Conservation (phyloP, 2,329 filamentous ascomycete genomes). For the Septoria linicola region DNA sequence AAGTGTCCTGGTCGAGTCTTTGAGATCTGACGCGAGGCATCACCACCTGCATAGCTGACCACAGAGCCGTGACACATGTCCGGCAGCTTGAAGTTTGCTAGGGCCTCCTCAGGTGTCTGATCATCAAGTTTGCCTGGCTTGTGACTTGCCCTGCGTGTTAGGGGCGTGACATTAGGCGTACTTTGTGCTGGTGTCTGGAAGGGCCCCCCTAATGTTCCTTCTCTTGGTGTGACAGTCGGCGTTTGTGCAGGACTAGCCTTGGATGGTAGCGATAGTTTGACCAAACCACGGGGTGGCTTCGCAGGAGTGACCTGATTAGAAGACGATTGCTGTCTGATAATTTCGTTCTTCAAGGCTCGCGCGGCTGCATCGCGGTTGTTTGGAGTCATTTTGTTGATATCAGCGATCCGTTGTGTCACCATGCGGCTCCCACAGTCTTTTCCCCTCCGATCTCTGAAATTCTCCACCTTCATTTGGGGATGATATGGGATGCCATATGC, state of each 20-base stretch:
- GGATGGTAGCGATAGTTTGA: too few species aligned
- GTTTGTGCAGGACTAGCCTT: too few species aligned
- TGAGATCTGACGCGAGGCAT: conserved; percentile 41
- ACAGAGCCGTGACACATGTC: conserved; percentile 26
- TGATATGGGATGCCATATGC: conserved; percentile 4
- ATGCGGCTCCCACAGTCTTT: not conserved
- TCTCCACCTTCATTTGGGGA: conserved; percentile 2
- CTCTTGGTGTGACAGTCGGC: too few species aligned
- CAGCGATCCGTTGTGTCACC: conserved; percentile 8
- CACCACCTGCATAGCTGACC: conserved; percentile 29
- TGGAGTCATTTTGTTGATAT: conserved; percentile 7
- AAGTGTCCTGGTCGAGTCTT: conserved; percentile 44
- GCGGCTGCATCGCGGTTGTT: conserved; percentile 3
- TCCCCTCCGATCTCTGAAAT: conserved; percentile 3
- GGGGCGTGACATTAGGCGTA: not conserved
- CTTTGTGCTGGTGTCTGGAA: not conserved
- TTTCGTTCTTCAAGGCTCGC: not conserved
- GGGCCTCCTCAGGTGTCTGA: conserved; percentile 12
- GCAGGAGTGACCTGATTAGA: not conserved
- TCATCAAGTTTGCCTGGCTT: conserved; percentile 6
- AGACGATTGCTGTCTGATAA: not conserved
- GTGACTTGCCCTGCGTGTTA: not conserved
- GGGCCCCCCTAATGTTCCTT: too few species aligned
- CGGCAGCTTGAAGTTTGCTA: conserved; percentile 27
- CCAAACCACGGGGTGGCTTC: not conserved